Evolutionary conservation across 148 eudicot genomes (phyloP), one percentile per base, ranked within the genome.

Genomic region (Mesembryanthemum crystallinum): DNA sequence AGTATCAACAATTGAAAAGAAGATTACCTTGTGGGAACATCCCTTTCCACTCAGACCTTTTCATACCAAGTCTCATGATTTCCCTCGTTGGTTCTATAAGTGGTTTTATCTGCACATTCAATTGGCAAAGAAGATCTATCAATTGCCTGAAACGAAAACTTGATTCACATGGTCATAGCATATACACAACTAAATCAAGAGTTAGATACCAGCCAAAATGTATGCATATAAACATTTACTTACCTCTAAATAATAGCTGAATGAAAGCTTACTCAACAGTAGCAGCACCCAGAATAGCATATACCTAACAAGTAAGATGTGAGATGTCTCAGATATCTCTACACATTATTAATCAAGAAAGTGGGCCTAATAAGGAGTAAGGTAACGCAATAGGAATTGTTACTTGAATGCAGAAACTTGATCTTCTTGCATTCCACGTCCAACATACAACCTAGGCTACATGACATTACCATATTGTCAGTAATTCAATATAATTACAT

Each of bases 371-470:
- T 62, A 32, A 73, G 39, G 21, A 69, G 28, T 54, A 13, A 54
- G 47, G 37, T 7, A 67, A 72, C 75, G 83, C 35, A 37, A 68
- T 60, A 62, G 62, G 61, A 85, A 61, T 73, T 76, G 45, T 68
- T 89, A 95, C 98, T 92, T 95, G 76, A 90, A 78, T 71, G 83
- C 73, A 58, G 98, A 92, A 67, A 83, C 74, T 80, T 92, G 98
- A 68, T 89, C 88, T 82, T 92, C 98, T 83, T 95, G 98, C 96
- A 95, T 95, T 79, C 98, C 98, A 71, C 97, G 88, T 43, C 98
- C 98, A 64, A 95, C 86, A 73, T 83, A 95, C 78, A 92, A 80
- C 76, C 89, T 87, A 62, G 98, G 94, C 98, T 95, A 78, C 65
- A 82, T 72, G 71, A 78, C 59, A 72, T 32, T 82, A 80, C 76